Evolutionary conservation across 2,329 filamentous ascomycete genomes (phyloP).

Genomic region (Colletotrichum sp.): DNA sequence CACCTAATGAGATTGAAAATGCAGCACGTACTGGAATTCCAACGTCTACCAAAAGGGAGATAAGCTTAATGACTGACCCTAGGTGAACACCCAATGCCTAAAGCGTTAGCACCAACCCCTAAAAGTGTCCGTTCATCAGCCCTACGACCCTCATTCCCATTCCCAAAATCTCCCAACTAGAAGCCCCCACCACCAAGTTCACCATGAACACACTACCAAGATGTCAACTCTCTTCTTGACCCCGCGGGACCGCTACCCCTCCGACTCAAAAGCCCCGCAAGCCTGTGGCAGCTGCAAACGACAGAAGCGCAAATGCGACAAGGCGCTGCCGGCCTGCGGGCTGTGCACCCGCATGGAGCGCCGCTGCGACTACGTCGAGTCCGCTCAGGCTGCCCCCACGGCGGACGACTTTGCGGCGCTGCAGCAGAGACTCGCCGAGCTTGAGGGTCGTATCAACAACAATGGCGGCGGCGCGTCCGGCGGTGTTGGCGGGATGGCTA

Average conservation of each 20-base stretch:
- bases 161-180: background rate
- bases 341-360: conserved; percentile 49
- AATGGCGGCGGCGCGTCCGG: background rate
- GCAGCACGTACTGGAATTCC: too few species aligned
- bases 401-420: conserved; percentile 44
- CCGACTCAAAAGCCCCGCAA: background rate
- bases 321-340: conserved; percentile 50
- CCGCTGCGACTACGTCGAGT: conserved; percentile 45
- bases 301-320: conserved; percentile 59
- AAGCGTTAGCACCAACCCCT: background rate
- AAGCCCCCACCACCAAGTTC: background rate
- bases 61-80: background rate
- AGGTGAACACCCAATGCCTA: background rate
- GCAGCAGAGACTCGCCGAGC: conserved; percentile 38
- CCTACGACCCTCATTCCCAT: background rate
- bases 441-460: conserved; percentile 38
- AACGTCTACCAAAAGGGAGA: background rate
- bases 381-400: conserved; percentile 34
- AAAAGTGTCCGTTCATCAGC: background rate
- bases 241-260: background rate
- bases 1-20: background rate
- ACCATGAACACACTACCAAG: background rate
- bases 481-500: background rate
- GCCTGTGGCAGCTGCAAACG: conserved; percentile 11
- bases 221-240: background rate